A percentile compares a stretch with the other conserved stretches of the same genome.
phyloP scores from a whole-genome alignment of 2,329 filamentous ascomycete genomes.

The Fusarium sp. region DNA sequence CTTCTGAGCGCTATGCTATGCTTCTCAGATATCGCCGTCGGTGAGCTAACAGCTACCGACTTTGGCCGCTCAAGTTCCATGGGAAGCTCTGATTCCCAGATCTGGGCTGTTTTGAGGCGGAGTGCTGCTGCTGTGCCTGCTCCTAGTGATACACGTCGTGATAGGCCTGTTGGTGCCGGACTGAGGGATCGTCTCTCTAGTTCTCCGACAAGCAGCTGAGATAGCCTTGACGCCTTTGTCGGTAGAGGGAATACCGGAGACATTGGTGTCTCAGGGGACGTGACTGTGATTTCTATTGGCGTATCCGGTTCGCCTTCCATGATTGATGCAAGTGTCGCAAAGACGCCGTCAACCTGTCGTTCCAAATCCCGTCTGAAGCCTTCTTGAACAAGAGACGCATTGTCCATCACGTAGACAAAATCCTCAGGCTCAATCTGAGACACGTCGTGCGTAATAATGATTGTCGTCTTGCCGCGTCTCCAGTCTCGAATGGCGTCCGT shows the following conservation, averaged over 20 bases:
- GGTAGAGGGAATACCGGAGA: conserved; percentile 16
- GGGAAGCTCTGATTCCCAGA: conserved; percentile 29
- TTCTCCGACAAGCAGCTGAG: conserved; percentile 32
- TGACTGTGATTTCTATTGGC: conserved; percentile 23
- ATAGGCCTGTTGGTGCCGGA: conserved; percentile 11
- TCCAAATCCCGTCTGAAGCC: conserved; percentile 71
- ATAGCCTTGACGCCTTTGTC: conserved; percentile 21
- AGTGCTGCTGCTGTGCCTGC: conserved; percentile 30
- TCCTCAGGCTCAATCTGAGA: conserved; percentile 78
- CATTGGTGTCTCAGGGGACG: conserved; percentile 15
- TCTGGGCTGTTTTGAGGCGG: conserved; percentile 32
- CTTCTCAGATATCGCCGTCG: conserved; percentile 23
- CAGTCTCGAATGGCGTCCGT: conserved; percentile 81
- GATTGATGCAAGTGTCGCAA: conserved; percentile 54
- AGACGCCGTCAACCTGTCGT: conserved; percentile 54
- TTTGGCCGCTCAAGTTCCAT: conserved; percentile 1
- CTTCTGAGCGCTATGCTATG: conserved; percentile 10
- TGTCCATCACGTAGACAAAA: conserved; percentile 82
- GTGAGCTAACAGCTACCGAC: neutral
- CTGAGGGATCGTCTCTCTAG: conserved; percentile 24
- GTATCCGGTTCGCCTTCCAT: neutral
- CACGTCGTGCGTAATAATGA: conserved; percentile 93
- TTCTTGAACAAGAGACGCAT: conserved; percentile 73
- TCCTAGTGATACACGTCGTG: conserved; percentile 36
- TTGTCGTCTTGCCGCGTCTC: conserved; percentile 85